Percentiles rank a stretch among this genome's conserved stretches.
These are phyloP conservation scores for Globisporangium spinosum DNA, from an alignment of 352 stramenopile species.

Conservation along the genomic window DNA sequence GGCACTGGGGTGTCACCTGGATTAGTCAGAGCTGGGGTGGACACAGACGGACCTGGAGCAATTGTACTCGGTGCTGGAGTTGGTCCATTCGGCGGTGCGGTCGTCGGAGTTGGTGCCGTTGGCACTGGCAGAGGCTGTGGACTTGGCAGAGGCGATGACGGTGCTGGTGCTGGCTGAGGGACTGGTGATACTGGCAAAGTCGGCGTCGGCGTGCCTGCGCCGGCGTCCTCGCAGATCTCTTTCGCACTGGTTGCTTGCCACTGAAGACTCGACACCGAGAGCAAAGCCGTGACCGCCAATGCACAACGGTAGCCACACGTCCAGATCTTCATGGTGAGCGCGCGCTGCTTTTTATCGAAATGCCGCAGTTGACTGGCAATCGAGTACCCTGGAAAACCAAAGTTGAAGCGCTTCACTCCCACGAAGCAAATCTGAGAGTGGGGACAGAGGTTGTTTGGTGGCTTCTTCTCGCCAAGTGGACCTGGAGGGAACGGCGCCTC, in stretches of 20 bases:
- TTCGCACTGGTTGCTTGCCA: neutral
- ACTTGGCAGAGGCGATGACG: too few relatives aligned
- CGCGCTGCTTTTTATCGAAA: too few relatives aligned
- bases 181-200: too few relatives aligned
- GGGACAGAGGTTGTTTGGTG: neutral
- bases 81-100: neutral
- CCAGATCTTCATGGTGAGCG: neutral
- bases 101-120: neutral
- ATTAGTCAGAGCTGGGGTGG: neutral
- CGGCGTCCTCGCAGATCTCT: conserved; percentile 1
- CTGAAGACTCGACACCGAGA: neutral
- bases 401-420: neutral
- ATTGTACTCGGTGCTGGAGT: neutral
- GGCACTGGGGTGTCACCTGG: neutral
- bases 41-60: neutral
- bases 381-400: neutral
- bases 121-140: neutral
- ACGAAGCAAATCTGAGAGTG: neutral
- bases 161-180: too few relatives aligned
- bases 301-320: neutral
- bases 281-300: neutral
- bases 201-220: neutral
- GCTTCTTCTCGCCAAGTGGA: neutral
- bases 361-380: neutral
- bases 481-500: neutral